A percentile compares a stretch with the other conserved stretches of the same genome.
These are phyloP conservation scores for Penicillium hesseltinei DNA, from an alignment of 2,329 filamentous ascomycete genomes.

Conservation along the genomic window DNA sequence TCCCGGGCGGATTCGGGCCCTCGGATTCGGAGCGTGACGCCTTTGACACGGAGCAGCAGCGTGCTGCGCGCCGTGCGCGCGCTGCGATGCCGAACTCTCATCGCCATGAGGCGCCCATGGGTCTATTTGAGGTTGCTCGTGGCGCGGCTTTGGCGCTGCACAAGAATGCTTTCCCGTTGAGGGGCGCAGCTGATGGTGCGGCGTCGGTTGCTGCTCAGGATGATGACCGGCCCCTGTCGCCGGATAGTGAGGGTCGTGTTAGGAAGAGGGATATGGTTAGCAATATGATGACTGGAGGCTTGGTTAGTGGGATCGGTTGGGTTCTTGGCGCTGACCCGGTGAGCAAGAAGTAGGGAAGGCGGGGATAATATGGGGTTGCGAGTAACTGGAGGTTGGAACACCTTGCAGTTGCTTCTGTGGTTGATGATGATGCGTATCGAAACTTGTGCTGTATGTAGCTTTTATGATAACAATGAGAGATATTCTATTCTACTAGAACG, in stretches of 20 bases:
- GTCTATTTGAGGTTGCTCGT: constrained; percentile 53
- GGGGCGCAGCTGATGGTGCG: constrained; percentile 17
- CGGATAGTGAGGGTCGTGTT: constrained; percentile 35
- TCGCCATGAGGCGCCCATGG: constrained; percentile 50
- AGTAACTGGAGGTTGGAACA: neutral
- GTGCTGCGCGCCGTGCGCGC: constrained; percentile 33
- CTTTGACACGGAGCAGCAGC: constrained; percentile 44
- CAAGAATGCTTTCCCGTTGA: constrained; percentile 49
- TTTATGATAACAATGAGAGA: constrained; percentile 5
- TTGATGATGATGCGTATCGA: neutral
- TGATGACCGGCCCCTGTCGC: constrained; percentile 15
- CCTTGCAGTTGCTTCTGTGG: neutral
- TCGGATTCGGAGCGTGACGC: constrained; percentile 46
- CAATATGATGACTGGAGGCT: constrained; percentile 61
- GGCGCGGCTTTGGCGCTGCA: constrained; percentile 49
- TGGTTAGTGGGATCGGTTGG: constrained; percentile 64
- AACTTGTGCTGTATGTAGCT: neutral
- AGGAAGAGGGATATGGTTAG: constrained; percentile 58
- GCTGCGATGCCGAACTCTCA: constrained; percentile 25
- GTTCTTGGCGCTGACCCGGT: constrained; percentile 56
- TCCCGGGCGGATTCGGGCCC: constrained; percentile 47
- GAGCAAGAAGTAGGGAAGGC: constrained; percentile 25
- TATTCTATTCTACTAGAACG: neutral
- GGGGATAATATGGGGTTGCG: neutral
- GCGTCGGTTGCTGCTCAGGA: constrained; percentile 1